phyloP scores from a whole-genome alignment of 2,329 filamentous ascomycete genomes.

The Botrytis sinoallii region DNA sequence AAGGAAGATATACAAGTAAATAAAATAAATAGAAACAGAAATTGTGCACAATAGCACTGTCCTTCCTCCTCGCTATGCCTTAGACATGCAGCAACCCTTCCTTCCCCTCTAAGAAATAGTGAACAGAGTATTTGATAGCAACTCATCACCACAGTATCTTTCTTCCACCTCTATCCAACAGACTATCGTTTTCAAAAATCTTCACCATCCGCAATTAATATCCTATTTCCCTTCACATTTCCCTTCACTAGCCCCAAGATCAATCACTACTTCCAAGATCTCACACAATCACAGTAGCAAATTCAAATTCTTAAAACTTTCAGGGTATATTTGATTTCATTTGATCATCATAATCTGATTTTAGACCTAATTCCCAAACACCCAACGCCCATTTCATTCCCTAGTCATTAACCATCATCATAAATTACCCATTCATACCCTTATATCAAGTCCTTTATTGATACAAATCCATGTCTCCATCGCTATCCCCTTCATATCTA shows the following conservation, averaged over 20 bases:
- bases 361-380: not conserved
- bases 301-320: not conserved
- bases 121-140: not conserved
- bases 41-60: not conserved
- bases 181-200: not conserved
- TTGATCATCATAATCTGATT: not conserved
- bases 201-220: not conserved
- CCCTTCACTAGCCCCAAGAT: not conserved
- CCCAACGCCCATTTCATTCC: conserved; percentile 5
- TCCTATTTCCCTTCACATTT: not conserved
- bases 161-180: not conserved
- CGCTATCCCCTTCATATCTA: conserved; percentile 23
- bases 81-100: no score
- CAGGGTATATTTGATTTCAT: not conserved
- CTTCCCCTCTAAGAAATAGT: not conserved
- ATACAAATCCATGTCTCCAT: conserved; percentile 59
- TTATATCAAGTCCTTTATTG: conserved; percentile 32
- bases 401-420: not conserved
- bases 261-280: not conserved
- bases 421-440: not conserved
- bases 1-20: not conserved
- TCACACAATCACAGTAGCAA: not conserved
- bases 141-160: not conserved
- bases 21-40: not conserved
- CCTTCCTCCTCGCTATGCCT: not conserved